Conservation (phyloP, 2,329 filamentous ascomycete species). For the Rosellinia necatrix region DNA sequence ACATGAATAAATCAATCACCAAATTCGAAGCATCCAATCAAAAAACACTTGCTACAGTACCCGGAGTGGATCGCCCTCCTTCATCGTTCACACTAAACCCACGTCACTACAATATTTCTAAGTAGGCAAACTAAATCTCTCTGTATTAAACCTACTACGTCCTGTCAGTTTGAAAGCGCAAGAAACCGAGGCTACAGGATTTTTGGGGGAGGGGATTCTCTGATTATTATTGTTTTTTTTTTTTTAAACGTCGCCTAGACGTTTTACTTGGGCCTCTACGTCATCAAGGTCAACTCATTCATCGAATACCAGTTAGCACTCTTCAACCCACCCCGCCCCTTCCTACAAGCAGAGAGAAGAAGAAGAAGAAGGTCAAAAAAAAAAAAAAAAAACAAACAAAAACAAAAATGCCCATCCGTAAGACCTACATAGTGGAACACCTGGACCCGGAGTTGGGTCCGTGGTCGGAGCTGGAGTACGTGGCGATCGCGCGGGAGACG, state of each 20-base stretch:
- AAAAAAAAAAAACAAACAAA: neutral
- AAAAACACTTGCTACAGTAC: neutral
- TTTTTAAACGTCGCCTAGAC: too few relatives aligned
- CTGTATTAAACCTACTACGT: neutral
- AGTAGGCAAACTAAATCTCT: slow-evolving; percentile 1
- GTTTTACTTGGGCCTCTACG: neutral
- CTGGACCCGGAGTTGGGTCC: slow-evolving; percentile 90
- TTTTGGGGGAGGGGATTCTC: too few relatives aligned
- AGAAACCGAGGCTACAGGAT: neutral
- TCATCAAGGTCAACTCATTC: too few relatives aligned
- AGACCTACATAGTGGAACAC: slow-evolving; percentile 94
- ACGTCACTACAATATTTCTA: slow-evolving; percentile 16
- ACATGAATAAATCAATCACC: too few relatives aligned
- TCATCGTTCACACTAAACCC: slow-evolving; percentile 11
- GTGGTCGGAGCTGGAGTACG: slow-evolving; percentile 95
- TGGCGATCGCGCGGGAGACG: slow-evolving; percentile 83
- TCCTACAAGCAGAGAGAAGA: neutral
- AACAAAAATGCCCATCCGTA: slow-evolving; percentile 44
- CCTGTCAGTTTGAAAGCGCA: neutral
- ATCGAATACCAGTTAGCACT: too few relatives aligned
- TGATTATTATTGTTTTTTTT: too few relatives aligned
- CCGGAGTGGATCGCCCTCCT: slow-evolving; percentile 24
- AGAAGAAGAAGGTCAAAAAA: neutral
- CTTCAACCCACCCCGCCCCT: neutral
- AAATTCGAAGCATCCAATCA: slow-evolving; percentile 24